A percentile compares a stretch with the other conserved stretches of the same genome.
Conservation (phyloP, 1,284 basidiomycete species). For the Coriolopsis trogii region DNA sequence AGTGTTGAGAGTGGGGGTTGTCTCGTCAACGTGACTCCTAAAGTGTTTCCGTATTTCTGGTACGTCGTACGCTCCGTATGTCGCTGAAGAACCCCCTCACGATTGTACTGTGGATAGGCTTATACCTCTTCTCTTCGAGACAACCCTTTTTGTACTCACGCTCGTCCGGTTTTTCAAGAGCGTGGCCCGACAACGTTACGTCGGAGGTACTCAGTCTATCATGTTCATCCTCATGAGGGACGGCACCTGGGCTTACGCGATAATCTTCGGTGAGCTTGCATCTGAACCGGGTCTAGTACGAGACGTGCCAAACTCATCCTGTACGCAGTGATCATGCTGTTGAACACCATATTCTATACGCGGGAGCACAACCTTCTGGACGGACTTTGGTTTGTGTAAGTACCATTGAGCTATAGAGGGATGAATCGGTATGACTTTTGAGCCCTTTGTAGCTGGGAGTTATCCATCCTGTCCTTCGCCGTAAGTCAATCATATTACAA, state of each 20-base stretch:
- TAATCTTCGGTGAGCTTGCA: constrained; percentile 25
- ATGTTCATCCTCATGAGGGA: constrained; percentile 38
- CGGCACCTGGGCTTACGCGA: constrained; percentile 45
- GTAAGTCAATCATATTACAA: too few relatives aligned
- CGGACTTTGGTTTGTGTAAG: constrained; percentile 18
- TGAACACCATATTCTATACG: constrained; percentile 19
- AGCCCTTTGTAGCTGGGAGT: not conserved
- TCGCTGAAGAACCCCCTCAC: not conserved
- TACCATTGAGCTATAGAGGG: not conserved
- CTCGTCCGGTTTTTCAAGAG: constrained; percentile 31
- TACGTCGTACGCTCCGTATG: not conserved
- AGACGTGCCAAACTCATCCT: too few relatives aligned
- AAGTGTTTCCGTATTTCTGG: constrained; percentile 18
- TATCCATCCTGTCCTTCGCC: not conserved
- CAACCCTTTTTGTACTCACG: constrained; percentile 37
- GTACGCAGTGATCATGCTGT: constrained; percentile 15
- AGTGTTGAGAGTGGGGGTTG: constrained; percentile 12
- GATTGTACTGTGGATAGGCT: constrained; percentile 7
- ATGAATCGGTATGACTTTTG: too few relatives aligned
- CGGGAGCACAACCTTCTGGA: constrained; percentile 7
- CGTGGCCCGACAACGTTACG: constrained; percentile 28
- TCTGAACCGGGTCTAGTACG: not conserved
- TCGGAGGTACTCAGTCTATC: constrained; percentile 33
- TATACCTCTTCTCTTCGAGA: constrained; percentile 32
- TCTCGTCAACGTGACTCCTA: constrained; percentile 13